These are phyloP conservation scores for Aquilaria yunnanensis DNA, from an alignment of 345 rosid genomes.

Conservation along the genomic window DNA sequence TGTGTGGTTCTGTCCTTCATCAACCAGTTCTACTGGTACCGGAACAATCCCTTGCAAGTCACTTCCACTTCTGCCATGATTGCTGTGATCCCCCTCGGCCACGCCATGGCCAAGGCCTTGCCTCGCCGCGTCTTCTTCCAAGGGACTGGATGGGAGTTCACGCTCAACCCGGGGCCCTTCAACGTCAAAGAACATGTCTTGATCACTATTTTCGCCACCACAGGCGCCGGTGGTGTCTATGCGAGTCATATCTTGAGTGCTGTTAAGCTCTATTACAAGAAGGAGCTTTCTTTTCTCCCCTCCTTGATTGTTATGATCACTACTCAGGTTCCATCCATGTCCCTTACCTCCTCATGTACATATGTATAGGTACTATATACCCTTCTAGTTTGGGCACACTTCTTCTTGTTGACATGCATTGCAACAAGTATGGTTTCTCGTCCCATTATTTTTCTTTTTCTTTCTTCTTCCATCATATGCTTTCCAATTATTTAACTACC, in stretches of 20 bases:
- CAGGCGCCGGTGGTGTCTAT: slow-evolving; percentile 73
- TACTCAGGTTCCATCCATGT: slow-evolving; percentile 48
- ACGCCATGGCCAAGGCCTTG: slow-evolving; percentile 50
- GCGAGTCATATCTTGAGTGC: slow-evolving; percentile 71
- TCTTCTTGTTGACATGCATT: neutral
- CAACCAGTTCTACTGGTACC: slow-evolving; percentile 89
- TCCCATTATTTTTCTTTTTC: too few relatives aligned
- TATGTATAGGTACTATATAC: neutral
- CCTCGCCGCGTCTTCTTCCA: slow-evolving; percentile 34
- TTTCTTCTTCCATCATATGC: too few relatives aligned
- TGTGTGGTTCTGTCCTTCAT: slow-evolving; percentile 60
- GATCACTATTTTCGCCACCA: slow-evolving; percentile 75
- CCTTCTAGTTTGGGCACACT: neutral
- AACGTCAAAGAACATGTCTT: slow-evolving; percentile 82
- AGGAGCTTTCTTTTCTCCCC: slow-evolving; percentile 46
- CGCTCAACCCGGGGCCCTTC: slow-evolving; percentile 77
- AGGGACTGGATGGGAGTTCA: slow-evolving; percentile 45
- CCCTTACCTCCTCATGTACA: neutral
- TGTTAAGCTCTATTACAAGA: slow-evolving; percentile 57
- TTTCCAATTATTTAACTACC: too few relatives aligned
- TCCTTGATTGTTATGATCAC: slow-evolving; percentile 64
- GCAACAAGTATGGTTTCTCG: too few relatives aligned
- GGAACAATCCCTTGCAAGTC: slow-evolving; percentile 43
- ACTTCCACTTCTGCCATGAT: slow-evolving; percentile 65
- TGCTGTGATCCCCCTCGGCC: slow-evolving; percentile 70